phyloP scores from a whole-genome alignment of 2,329 filamentous ascomycete species.

The Claviceps lovelessii region DNA sequence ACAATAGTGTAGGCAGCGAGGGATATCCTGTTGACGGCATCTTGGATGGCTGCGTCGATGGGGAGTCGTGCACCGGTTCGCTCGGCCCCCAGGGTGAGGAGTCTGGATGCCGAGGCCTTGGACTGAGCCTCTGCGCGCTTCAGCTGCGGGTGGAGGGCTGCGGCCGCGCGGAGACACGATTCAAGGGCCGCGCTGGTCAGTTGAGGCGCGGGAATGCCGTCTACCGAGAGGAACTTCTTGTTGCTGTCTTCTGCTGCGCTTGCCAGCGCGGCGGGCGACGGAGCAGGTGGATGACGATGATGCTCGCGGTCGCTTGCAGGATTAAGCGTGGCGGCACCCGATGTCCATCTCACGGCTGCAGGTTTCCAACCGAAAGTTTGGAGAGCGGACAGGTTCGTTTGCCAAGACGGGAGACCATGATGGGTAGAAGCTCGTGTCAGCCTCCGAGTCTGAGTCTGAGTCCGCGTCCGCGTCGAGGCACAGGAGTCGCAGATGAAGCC shows the following conservation, averaged over 20 bases:
- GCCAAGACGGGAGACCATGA: conserved; percentile 11
- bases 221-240: conserved; percentile 28
- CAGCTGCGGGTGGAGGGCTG: conserved; percentile 27
- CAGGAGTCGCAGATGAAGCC: conserved; percentile 31
- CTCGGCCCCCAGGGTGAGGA: conserved; percentile 32
- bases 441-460: conserved; percentile 13
- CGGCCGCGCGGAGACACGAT: conserved; percentile 30
- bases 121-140: conserved; percentile 24
- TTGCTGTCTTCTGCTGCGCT: conserved; percentile 27
- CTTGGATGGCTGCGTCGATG: conserved; percentile 23
- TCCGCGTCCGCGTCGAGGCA: conserved; percentile 20
- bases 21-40: conserved; percentile 39
- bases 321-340: conserved; percentile 12
- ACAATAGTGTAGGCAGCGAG: conserved; percentile 54
- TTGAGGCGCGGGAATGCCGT: conserved; percentile 30
- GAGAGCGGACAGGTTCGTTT: conserved; percentile 5
- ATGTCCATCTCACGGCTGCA: conserved; percentile 13
- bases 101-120: conserved; percentile 36
- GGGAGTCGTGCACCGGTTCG: conserved; percentile 17
- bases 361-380: conserved; percentile 2
- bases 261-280: conserved; percentile 22
- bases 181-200: conserved; percentile 30
- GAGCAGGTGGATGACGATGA: background rate
- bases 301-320: conserved; percentile 3
- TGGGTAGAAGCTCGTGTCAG: conserved; percentile 12